Evolutionary conservation across 2,329 filamentous ascomycete genomes (phyloP).

Genomic region (Pseudogymnoascus destructans): DNA sequence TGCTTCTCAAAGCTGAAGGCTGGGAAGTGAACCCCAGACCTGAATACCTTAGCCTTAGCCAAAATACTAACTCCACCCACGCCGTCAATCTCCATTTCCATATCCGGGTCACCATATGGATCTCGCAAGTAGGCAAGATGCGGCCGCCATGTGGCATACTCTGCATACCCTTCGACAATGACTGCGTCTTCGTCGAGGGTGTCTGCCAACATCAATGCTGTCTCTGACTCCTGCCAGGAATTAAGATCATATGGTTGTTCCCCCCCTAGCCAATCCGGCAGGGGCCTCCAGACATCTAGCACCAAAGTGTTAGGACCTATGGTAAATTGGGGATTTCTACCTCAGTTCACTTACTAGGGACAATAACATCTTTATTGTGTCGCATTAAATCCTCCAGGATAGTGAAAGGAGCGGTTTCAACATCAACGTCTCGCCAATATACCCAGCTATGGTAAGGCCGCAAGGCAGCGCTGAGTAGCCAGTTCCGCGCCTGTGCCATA

Average conservation of each 20-base stretch:
- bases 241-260: conserved; percentile 98
- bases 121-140: conserved; percentile 94
- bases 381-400: conserved; percentile 97
- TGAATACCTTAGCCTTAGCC: conserved; percentile 90
- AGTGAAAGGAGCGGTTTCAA: conserved; percentile 91
- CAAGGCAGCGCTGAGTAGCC: conserved; percentile 84
- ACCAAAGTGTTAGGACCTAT: conserved; percentile 20
- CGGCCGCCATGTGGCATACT: conserved; percentile 96
- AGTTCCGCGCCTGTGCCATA: conserved; percentile 96
- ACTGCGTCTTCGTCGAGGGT: conserved; percentile 95
- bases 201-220: conserved; percentile 81
- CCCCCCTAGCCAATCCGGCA: conserved; percentile 95
- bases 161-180: conserved; percentile 96
- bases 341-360: conserved; percentile 62
- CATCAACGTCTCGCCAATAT: conserved; percentile 97
- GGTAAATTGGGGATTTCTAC: conserved; percentile 11
- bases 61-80: conserved; percentile 95
- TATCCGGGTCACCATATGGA: conserved; percentile 93
- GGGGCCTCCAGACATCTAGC: conserved; percentile 89
- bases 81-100: conserved; percentile 99
- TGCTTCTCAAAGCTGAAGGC: conserved; percentile 98
- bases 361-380: conserved; percentile 97
- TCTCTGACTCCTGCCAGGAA: conserved; percentile 98
- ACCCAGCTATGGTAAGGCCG: conserved; percentile 97
- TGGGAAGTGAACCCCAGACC: conserved; percentile 90